phyloP scores from a whole-genome alignment of 305 asterid species.

The Solanum hybrid region DNA sequence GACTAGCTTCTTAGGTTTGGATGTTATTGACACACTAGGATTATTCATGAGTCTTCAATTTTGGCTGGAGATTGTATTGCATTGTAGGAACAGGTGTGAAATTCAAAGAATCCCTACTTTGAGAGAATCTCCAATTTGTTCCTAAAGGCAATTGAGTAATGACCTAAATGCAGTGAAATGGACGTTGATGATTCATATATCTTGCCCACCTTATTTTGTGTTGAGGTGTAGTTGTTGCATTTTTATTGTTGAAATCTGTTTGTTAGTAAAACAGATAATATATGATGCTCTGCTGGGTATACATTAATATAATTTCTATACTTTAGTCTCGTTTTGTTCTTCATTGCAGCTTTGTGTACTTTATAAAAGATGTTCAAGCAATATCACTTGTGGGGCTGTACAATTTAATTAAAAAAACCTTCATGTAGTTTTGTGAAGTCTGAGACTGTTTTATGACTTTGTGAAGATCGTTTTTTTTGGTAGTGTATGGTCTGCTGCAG shows the following conservation, averaged over 20 bases:
- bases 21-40: not conserved
- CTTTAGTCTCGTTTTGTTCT: not conserved
- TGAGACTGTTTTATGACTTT: not conserved
- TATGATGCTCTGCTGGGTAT: not conserved
- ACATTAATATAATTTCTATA: not conserved
- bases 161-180: not conserved
- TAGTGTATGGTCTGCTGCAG: slow-evolving; percentile 95
- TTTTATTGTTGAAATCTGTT: not conserved
- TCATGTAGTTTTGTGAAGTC: not conserved
- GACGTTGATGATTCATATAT: not conserved
- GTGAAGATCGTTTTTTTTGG: slow-evolving; percentile 17
- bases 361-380: not conserved
- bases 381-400: not conserved
- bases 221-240: not conserved
- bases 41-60: not conserved
- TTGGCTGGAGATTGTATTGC: not conserved
- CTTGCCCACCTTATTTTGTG: not conserved
- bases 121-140: not conserved
- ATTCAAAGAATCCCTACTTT: not conserved
- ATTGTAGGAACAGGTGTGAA: not conserved
- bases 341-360: not conserved
- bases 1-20: not conserved
- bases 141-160: not conserved
- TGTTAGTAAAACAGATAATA: not conserved
- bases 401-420: not conserved